Conservation (phyloP, 78 protist species). For the Dictyostelium firmibasis region DNA sequence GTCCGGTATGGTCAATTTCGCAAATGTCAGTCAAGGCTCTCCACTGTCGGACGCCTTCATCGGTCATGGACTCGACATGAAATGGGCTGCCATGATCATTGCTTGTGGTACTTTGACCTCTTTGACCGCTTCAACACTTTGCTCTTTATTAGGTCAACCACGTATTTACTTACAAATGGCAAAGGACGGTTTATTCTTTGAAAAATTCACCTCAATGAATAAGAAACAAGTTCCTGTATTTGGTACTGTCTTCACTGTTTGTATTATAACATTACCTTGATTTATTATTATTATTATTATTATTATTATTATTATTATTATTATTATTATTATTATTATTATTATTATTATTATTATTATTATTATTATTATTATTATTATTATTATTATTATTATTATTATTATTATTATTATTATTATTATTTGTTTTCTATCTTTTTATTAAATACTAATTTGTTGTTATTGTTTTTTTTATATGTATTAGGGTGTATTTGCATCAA, state of each 20-base stretch:
- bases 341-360: too few species aligned
- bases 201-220: slow-evolving; percentile 34
- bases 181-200: slow-evolving; percentile 80
- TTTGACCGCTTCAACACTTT: slow-evolving; percentile 78
- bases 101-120: slow-evolving; percentile 71
- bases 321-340: too few species aligned
- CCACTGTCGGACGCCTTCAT: slow-evolving; percentile 39
- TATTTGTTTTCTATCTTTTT: too few species aligned
- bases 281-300: too few species aligned
- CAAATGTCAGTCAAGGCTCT: slow-evolving; percentile 5
- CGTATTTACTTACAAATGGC: slow-evolving; percentile 83
- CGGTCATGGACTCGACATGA: background rate
- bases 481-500: slow-evolving; percentile 48
- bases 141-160: slow-evolving; percentile 84
- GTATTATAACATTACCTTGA: too few species aligned
- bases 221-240: slow-evolving; percentile 60
- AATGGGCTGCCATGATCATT: slow-evolving; percentile 62
- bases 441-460: too few species aligned
- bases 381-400: too few species aligned
- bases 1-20: slow-evolving; percentile 62
- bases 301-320: too few species aligned
- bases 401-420: too few species aligned
- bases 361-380: too few species aligned
- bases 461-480: background rate
- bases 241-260: slow-evolving; percentile 76